These are phyloP conservation scores for Paracoccidioides lutzii DNA, from an alignment of 2,329 filamentous ascomycete genomes.

Conservation along the genomic window DNA sequence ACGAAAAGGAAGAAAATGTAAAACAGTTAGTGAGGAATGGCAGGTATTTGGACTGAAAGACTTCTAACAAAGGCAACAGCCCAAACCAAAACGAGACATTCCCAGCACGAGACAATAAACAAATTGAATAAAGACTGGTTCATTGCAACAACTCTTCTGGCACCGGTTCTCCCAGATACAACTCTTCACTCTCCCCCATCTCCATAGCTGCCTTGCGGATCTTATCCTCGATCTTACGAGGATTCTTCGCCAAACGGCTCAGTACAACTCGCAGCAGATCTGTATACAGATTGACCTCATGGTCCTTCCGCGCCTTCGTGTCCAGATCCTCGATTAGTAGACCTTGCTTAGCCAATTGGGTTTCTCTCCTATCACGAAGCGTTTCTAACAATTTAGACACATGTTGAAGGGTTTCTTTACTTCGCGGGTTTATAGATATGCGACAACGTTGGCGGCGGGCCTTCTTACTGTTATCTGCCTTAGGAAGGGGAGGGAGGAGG, in stretches of 20 bases:
- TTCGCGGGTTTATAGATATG: slow-evolving; percentile 28
- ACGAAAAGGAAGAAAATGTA: not conserved
- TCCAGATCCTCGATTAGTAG: slow-evolving; percentile 24
- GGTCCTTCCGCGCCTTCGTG: slow-evolving; percentile 24
- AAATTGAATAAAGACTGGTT: not conserved
- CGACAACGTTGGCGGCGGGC: slow-evolving; percentile 26
- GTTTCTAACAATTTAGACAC: slow-evolving; percentile 34
- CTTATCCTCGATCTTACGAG: slow-evolving; percentile 21
- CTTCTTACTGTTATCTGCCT: slow-evolving; percentile 21
- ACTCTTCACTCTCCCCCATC: slow-evolving; percentile 21
- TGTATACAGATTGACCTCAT: slow-evolving; percentile 32
- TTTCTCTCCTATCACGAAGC: slow-evolving; percentile 28
- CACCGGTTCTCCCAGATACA: slow-evolving; percentile 19
- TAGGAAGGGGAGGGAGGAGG: slow-evolving; percentile 20
- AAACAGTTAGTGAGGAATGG: not conserved
- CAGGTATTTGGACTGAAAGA: not conserved
- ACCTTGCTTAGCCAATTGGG: slow-evolving; percentile 21
- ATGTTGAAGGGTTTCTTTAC: slow-evolving; percentile 32
- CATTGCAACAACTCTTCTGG: not conserved
- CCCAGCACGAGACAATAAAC: not conserved
- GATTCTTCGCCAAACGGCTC: slow-evolving; percentile 19
- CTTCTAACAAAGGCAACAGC: not conserved
- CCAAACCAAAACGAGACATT: not conserved
- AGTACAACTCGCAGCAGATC: slow-evolving; percentile 31
- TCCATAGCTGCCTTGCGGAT: slow-evolving; percentile 24